These are phyloP conservation scores for Falciphora oryzae DNA, from an alignment of 2,329 filamentous ascomycete genomes.

Conservation along the genomic window DNA sequence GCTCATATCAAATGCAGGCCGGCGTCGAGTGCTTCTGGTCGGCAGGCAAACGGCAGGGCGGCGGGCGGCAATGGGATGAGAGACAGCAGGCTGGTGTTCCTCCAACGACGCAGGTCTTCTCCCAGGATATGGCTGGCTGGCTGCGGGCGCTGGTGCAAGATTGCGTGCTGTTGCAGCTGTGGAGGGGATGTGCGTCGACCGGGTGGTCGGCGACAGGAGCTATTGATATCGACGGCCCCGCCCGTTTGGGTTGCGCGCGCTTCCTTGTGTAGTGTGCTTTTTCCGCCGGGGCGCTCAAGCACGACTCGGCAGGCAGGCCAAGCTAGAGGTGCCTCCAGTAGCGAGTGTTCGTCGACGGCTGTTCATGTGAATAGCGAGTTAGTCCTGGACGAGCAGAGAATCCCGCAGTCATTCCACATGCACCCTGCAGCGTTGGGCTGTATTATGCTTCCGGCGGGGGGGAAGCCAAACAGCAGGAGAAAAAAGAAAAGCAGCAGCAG, in stretches of 20 bases:
- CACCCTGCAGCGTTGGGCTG: not conserved
- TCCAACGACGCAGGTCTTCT: not conserved
- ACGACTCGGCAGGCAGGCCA: not conserved
- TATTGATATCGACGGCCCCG: conserved; percentile 5
- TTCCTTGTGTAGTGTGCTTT: not conserved
- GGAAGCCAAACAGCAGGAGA: not conserved
- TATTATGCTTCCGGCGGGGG: not conserved
- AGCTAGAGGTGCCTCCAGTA: not conserved
- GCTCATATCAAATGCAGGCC: not conserved
- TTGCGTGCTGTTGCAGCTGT: conserved; percentile 3
- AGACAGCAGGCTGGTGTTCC: not conserved
- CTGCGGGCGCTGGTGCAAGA: not conserved
- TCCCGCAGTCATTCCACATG: not conserved
- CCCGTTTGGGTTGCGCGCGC: conserved; percentile 4
- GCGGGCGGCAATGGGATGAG: not conserved
- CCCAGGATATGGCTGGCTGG: not conserved
- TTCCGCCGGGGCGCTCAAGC: not conserved
- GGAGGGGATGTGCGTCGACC: conserved; percentile 3
- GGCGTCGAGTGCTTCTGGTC: not conserved
- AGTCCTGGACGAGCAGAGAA: not conserved
- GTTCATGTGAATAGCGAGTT: not conserved
- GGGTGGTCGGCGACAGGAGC: not conserved
- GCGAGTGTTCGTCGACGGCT: conserved; percentile 1
- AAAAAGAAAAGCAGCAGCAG: conserved; percentile 1
- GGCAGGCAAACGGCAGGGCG: not conserved